These are phyloP conservation scores for Calocybe cyanea DNA, from an alignment of 768 basidiomycete species.

Conservation along the genomic window DNA sequence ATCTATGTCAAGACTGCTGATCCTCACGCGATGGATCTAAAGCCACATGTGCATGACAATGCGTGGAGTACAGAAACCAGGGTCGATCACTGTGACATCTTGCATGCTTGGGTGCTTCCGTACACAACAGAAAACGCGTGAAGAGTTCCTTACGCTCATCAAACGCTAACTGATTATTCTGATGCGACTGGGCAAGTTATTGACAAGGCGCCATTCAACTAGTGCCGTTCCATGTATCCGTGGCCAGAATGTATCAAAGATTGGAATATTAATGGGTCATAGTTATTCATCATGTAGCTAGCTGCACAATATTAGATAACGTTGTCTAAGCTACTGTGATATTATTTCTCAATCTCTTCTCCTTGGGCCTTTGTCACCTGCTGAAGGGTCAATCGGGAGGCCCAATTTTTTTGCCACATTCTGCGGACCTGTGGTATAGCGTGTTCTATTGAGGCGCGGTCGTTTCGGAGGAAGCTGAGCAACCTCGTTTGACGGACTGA, in stretches of 20 bases:
- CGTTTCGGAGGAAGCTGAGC: conserved; percentile 49
- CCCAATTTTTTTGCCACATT: conserved; percentile 51
- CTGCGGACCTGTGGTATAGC: conserved; percentile 37
- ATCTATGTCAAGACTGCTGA: conserved; percentile 8
- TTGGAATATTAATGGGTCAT: no score
- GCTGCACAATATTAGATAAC: no score
- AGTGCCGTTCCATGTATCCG: background rate
- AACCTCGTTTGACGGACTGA: conserved; percentile 33
- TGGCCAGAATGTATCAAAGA: no score
- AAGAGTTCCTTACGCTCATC: conserved; percentile 91
- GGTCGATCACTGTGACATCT: conserved; percentile 90
- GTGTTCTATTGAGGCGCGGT: conserved; percentile 52
- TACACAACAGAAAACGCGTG: conserved; percentile 96
- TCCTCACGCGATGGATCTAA: conserved; percentile 9
- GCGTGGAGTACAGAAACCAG: conserved; percentile 99
- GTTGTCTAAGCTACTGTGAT: conserved; percentile 8
- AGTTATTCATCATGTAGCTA: no score
- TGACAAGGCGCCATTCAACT: conserved; percentile 17
- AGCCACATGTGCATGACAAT: conserved; percentile 99
- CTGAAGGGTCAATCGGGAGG: conserved; percentile 60
- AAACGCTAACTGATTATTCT: conserved; percentile 32
- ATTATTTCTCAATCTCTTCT: conserved; percentile 46
- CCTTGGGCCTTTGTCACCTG: conserved; percentile 52
- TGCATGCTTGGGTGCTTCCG: conserved; percentile 99
- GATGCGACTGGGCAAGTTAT: background rate